Conservation (phyloP, 192 early-diverging fungal genomes). For the Backusella macrospora region DNA sequence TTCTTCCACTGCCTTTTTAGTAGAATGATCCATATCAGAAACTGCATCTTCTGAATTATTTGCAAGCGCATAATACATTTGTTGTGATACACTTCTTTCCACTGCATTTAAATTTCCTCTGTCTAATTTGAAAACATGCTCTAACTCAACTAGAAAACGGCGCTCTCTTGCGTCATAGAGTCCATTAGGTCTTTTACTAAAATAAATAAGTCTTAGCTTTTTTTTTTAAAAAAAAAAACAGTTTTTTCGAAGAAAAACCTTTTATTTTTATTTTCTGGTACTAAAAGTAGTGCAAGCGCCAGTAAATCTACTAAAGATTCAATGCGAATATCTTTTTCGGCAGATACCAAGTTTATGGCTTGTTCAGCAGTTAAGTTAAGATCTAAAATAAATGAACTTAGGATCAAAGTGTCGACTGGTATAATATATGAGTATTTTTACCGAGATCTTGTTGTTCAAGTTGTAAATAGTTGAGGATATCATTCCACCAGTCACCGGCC, state of each 20-base stretch:
- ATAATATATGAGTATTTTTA: background rate
- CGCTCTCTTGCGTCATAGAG: slow-evolving; percentile 56
- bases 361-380: background rate
- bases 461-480: slow-evolving; percentile 5
- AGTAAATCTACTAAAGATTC: slow-evolving; percentile 28
- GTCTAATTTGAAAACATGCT: slow-evolving; percentile 36
- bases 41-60: slow-evolving; percentile 7
- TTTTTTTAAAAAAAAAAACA: background rate
- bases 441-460: slow-evolving; percentile 10
- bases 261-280: background rate
- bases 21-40: slow-evolving; percentile 36
- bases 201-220: background rate
- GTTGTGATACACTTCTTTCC: slow-evolving; percentile 53
- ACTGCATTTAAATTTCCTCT: slow-evolving; percentile 32
- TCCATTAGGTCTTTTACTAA: background rate
- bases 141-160: slow-evolving; percentile 46
- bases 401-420: background rate
- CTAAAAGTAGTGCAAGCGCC: slow-evolving; percentile 10
- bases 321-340: slow-evolving; percentile 29
- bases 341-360: background rate
- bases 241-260: background rate
- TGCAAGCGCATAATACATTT: slow-evolving; percentile 52
- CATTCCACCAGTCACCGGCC: slow-evolving; percentile 10
- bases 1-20: slow-evolving; percentile 47
- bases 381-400: background rate